Conservation (phyloP, 768 basidiomycete genomes). For the Leccinum obscurum region DNA sequence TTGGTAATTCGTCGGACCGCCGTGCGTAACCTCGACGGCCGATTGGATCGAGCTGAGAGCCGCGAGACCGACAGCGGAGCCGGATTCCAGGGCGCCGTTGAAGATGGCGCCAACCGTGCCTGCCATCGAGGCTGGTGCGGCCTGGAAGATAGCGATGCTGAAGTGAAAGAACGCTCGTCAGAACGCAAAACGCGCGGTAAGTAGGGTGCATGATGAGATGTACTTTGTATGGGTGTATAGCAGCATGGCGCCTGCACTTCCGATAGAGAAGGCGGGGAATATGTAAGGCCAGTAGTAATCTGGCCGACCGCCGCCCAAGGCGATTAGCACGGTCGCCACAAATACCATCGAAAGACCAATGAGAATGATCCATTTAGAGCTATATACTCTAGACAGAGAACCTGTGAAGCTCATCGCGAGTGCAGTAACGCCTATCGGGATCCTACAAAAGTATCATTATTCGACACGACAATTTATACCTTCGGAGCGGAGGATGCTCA, state of each 20-base stretch:
- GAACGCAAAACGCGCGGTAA: not conserved
- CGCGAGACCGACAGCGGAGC: constrained; percentile 51
- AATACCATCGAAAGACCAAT: constrained; percentile 39
- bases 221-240: constrained; percentile 50
- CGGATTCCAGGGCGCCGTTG: constrained; percentile 55
- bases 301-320: constrained; percentile 41
- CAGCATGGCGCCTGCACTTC: constrained; percentile 46
- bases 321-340: constrained; percentile 43
- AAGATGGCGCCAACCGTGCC: constrained; percentile 60
- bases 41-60: constrained; percentile 50
- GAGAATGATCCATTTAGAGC: constrained; percentile 48
- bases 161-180: not conserved
- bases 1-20: constrained; percentile 33
- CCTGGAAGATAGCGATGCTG: constrained; percentile 53
- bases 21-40: constrained; percentile 39
- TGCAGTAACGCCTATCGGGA: constrained; percentile 43
- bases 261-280: constrained; percentile 52
- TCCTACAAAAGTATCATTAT: constrained; percentile 22
- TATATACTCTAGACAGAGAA: constrained; percentile 37
- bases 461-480: not conserved
- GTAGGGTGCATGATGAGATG: constrained; percentile 17
- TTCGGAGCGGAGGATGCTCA: constrained; percentile 17
- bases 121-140: constrained; percentile 47
- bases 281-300: constrained; percentile 47
- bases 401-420: constrained; percentile 41